Conservation (phyloP, 2,329 filamentous ascomycete species). For the Ascochyta lentis region DNA sequence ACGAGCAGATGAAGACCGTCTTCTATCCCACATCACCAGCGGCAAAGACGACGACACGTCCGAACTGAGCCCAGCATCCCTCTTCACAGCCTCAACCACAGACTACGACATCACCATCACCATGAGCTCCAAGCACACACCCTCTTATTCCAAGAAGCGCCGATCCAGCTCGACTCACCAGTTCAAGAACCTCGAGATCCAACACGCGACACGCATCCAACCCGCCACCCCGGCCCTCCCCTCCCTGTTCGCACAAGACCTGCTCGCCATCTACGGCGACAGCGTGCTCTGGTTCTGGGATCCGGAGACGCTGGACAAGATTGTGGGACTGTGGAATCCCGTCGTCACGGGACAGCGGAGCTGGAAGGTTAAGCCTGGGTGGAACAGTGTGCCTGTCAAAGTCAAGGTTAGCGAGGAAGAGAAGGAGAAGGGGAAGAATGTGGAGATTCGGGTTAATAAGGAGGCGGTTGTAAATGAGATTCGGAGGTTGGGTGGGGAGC, state of each 20-base stretch:
- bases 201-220: conserved; percentile 40
- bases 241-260: conserved; percentile 68
- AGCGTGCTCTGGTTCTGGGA: conserved; percentile 83
- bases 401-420: conserved; percentile 36
- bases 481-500: conserved; percentile 63
- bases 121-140: conserved; percentile 64
- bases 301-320: conserved; percentile 60
- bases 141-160: conserved; percentile 26
- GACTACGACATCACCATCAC: conserved; percentile 91
- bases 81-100: conserved; percentile 75
- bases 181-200: conserved; percentile 82
- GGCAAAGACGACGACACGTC: neutral
- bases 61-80: conserved; percentile 54
- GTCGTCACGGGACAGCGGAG: conserved; percentile 56
- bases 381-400: conserved; percentile 66
- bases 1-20: conserved; percentile 57
- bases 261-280: conserved; percentile 70
- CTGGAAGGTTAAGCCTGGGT: conserved; percentile 75
- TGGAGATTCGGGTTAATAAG: conserved; percentile 69
- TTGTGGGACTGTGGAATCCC: conserved; percentile 73
- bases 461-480: conserved; percentile 75
- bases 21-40: conserved; percentile 47
- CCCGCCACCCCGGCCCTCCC: conserved; percentile 64
- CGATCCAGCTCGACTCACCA: conserved; percentile 50
- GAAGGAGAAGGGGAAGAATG: conserved; percentile 49